A percentile compares a stretch with the other conserved stretches of the same genome.
Evolutionary conservation across 2,329 filamentous ascomycete species (phyloP).

Genomic region (Fusarium virguliforme): DNA sequence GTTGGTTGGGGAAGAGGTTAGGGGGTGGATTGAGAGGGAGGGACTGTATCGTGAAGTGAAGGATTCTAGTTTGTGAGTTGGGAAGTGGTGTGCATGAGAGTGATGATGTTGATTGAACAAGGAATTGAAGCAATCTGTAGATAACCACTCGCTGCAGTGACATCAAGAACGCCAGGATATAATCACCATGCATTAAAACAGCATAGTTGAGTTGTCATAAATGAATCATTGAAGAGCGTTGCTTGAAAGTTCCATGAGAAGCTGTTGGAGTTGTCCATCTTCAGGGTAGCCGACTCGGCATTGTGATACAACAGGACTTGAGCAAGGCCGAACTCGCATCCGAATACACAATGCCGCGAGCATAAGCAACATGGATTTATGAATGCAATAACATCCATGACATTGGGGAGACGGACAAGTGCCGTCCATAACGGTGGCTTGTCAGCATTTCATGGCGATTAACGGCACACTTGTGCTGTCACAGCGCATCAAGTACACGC

Average conservation of each 20-base stretch:
- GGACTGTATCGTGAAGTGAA: constrained; percentile 67
- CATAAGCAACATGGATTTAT: too few species aligned
- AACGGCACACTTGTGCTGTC: too few species aligned
- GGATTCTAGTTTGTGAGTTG: not conserved
- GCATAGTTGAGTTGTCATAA: too few species aligned
- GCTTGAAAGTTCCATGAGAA: too few species aligned
- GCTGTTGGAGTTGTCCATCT: not conserved
- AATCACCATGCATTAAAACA: too few species aligned
- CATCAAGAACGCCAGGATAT: too few species aligned
- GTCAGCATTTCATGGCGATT: not conserved
- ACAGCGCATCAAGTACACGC: too few species aligned
- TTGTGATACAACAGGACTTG: not conserved
- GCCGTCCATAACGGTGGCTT: not conserved
- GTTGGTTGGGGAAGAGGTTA: constrained; percentile 72
- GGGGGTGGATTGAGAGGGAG: constrained; percentile 70
- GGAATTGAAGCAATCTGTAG: not conserved
- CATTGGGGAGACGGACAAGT: not conserved
- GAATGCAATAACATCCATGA: too few species aligned
- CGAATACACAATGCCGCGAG: not conserved
- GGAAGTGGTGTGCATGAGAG: not conserved
- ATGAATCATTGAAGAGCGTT: too few species aligned
- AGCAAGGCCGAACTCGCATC: not conserved
- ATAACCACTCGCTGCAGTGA: too few species aligned
- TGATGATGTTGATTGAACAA: not conserved
- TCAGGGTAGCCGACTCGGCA: not conserved